Conservation (phyloP, 2,329 filamentous ascomycete genomes). For the Hymenoscyphus scutula region DNA sequence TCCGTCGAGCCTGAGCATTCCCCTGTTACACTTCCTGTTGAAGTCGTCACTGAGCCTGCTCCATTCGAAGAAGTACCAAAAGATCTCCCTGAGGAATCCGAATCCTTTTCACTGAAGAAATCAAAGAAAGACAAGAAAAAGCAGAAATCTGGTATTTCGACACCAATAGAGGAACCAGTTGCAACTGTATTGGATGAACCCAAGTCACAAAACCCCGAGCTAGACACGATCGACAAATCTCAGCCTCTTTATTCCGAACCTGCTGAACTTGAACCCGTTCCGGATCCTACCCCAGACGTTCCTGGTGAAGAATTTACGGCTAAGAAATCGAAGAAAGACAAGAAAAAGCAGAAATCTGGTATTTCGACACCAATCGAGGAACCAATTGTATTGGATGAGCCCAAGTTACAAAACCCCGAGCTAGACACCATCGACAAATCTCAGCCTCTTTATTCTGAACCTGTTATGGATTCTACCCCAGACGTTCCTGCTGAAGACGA, state of each 20-base stretch:
- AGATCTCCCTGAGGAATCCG: neutral
- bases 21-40: neutral
- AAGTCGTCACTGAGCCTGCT: neutral
- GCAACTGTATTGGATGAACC: neutral
- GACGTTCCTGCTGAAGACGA: constrained; percentile 3
- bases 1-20: neutral
- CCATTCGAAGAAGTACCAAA: neutral
- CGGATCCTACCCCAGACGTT: neutral
- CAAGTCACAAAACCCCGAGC: constrained; percentile 1
- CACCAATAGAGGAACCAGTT: constrained; percentile 15
- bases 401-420: constrained; percentile 1
- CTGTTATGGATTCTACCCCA: neutral
- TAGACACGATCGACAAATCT: neutral
- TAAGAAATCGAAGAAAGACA: constrained; percentile 26
- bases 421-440: neutral
- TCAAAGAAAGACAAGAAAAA: constrained; percentile 28
- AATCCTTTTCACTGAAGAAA: constrained; percentile 12
- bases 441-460: constrained; percentile 1
- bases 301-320: constrained; percentile 12
- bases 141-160: constrained; percentile 21
- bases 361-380: constrained; percentile 20
- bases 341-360: constrained; percentile 25
- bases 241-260: constrained; percentile 3
- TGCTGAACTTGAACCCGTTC: too few relatives aligned
- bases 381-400: neutral